Base-by-base conservation (phyloP, 148 eudicot species). In the Salicornia ramosissima region DNA sequence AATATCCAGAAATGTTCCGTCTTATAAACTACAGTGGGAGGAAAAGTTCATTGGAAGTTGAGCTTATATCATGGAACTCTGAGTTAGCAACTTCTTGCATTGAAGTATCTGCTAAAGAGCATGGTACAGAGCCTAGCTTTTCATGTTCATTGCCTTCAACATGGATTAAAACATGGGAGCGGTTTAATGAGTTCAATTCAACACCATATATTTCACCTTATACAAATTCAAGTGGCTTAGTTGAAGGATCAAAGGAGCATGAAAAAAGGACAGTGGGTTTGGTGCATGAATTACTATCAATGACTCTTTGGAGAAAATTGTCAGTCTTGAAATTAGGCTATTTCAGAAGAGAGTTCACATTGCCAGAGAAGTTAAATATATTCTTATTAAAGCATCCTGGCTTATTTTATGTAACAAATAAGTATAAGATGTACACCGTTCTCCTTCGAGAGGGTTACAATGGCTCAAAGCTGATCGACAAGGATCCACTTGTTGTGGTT, bases 171-270 rank as follows among this genome's bases (percentile, higher is more conserved):
- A 84, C 95, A n/a, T 81, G 89, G 90, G 96, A 86, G 80, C 84
- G 88, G 64, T 93, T 90, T 79, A 77, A 77, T 53, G 90, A 86
- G 34, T 93, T 90, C 61, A 87, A 93, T 65, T 84, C 95, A 57
- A 80, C 90, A 24, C 95, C 90, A 0, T 93, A 88, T 77, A 82
- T 93, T 64, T 93, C 98, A 21, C 98, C 98, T 24, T 93, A 93
- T 68, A 28, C 63, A 10, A 82, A 73, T 31, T 51, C 75, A 16
- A 72, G 71, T 22, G 74, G 77, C 40, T 85, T 93, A 54, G 74
- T 69, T 42, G 90, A 90, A 67, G 97, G 90, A 65, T 85, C 92
- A 43, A 72, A 47, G 74, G 94, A 88, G 72, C 78, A 79, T 84
- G 92, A 88, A 59, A 93, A 93, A 72, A 81, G 96, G 84, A 85